Percentiles rank a stretch among this genome's conserved stretches.
Conservation (phyloP, 768 basidiomycete genomes). For the Trametes punicea region DNA sequence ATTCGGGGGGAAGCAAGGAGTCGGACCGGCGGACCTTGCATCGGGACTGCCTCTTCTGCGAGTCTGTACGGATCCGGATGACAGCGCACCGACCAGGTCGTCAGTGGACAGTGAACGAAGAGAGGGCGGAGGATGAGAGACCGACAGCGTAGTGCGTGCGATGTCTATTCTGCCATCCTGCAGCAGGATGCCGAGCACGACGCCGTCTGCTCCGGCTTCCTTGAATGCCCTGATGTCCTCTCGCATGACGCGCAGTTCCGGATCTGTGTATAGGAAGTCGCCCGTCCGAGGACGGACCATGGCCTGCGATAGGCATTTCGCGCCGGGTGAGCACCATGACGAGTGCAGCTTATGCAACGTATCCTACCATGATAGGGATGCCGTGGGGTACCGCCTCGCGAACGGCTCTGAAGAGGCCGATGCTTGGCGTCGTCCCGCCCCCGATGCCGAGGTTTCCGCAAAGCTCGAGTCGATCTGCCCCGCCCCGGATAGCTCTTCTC, state of each 20-base stretch:
- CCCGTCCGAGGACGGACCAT: conserved; percentile 82
- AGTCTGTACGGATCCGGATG: conserved; percentile 45
- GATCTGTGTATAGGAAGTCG: conserved; percentile 69
- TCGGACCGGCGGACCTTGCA: conserved; percentile 49
- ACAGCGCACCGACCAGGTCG: no score
- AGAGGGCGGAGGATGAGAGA: not conserved
- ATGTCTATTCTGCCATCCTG: conserved; percentile 58
- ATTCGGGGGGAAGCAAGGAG: not conserved
- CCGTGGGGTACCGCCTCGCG: conserved; percentile 41
- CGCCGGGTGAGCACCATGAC: not conserved
- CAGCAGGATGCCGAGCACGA: conserved; percentile 65
- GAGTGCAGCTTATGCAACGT: not conserved
- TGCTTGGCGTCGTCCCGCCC: conserved; percentile 78
- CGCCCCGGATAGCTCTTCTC: conserved; percentile 62
- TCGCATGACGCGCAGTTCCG: conserved; percentile 69
- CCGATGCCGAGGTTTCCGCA: conserved; percentile 68
- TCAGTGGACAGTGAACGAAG: not conserved
- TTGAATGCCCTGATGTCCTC: conserved; percentile 69
- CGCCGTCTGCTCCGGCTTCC: conserved; percentile 52
- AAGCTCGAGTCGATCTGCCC: conserved; percentile 74
- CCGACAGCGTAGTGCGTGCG: conserved; percentile 52
- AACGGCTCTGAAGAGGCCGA: conserved; percentile 67
- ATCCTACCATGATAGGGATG: conserved; percentile 65
- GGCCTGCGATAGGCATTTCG: conserved; percentile 39
- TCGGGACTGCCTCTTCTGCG: conserved; percentile 51